Conservation (phyloP, 176 grass and related monocot genomes). For the Zea mays region DNA sequence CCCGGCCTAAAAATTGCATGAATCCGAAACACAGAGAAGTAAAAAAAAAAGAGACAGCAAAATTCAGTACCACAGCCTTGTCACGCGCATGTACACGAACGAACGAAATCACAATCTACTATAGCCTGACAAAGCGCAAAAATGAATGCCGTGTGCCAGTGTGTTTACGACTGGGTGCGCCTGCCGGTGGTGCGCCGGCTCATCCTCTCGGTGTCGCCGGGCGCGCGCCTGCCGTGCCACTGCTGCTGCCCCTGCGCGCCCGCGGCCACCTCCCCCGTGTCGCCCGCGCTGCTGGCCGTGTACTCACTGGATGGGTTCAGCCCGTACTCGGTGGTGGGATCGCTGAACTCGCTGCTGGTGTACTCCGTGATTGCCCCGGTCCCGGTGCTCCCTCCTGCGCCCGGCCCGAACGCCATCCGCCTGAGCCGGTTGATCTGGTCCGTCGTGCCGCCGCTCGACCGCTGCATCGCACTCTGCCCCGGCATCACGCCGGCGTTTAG, state of each 20-base stretch:
- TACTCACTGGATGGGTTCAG: constrained; percentile 49
- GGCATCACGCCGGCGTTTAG: constrained; percentile 71
- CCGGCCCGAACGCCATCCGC: constrained; percentile 68
- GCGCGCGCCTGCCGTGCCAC: neutral
- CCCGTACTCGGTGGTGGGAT: constrained; percentile 61
- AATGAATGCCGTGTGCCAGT: neutral
- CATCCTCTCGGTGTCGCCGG: constrained; percentile 28
- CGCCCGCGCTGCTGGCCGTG: constrained; percentile 39
- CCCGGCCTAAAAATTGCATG: constrained; percentile 11
- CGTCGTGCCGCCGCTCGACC: constrained; percentile 33
- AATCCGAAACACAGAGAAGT: constrained; percentile 14
- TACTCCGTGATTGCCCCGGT: constrained; percentile 58
- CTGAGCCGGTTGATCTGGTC: constrained; percentile 51
- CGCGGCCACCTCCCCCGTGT: constrained; percentile 44
- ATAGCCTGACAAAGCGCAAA: neutral
- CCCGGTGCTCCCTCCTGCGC: constrained; percentile 33
- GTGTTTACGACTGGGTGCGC: neutral
- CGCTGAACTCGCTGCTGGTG: constrained; percentile 62
- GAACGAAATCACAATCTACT: neutral
- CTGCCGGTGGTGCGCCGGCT: constrained; percentile 39
- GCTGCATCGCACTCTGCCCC: constrained; percentile 60
- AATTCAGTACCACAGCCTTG: neutral
- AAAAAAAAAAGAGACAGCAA: neutral
- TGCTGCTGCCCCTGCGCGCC: neutral
- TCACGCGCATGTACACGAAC: constrained; percentile 10